These are phyloP conservation scores for Basipetospora sp. DNA, from an alignment of 2,329 filamentous ascomycete genomes.

Conservation along the genomic window DNA sequence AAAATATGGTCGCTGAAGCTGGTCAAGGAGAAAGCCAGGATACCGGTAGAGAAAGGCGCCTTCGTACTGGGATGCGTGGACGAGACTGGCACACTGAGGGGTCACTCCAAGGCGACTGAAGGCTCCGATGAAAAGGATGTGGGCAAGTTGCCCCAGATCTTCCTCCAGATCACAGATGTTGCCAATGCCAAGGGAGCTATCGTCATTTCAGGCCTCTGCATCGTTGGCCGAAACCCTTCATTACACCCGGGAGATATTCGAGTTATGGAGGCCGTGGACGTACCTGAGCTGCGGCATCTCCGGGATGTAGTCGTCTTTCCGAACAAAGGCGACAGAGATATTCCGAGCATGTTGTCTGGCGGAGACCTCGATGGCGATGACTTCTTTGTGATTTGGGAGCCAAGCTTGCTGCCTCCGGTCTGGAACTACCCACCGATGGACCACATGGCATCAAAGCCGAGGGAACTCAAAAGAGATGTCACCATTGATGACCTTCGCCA, in stretches of 20 bases:
- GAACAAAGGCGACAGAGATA: constrained; percentile 63
- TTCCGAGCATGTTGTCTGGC: constrained; percentile 89
- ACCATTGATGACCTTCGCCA: constrained; percentile 57
- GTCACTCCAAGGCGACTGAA: constrained; percentile 43
- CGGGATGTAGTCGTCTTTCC: constrained; percentile 81
- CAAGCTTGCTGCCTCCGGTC: constrained; percentile 49
- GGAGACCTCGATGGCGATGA: constrained; percentile 94
- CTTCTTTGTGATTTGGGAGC: constrained; percentile 87
- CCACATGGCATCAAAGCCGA: constrained; percentile 46
- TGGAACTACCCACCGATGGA: constrained; percentile 70
- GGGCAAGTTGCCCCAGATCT: constrained; percentile 63
- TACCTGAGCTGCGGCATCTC: constrained; percentile 57
- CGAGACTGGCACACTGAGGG: constrained; percentile 61
- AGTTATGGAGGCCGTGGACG: constrained; percentile 70
- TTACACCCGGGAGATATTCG: constrained; percentile 86
- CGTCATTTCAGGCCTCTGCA: constrained; percentile 63
- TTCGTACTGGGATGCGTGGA: constrained; percentile 82
- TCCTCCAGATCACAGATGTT: constrained; percentile 60
- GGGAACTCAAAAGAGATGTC: constrained; percentile 45
- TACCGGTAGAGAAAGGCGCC: constrained; percentile 67
- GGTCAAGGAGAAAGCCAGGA: constrained; percentile 82
- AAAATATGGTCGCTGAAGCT: constrained; percentile 76
- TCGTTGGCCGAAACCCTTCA: constrained; percentile 83
- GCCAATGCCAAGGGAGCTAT: constrained; percentile 42
- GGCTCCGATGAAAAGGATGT: constrained; percentile 27